Conservation (phyloP, 192 early-diverging fungal genomes). For the Dissophora globulifera region DNA sequence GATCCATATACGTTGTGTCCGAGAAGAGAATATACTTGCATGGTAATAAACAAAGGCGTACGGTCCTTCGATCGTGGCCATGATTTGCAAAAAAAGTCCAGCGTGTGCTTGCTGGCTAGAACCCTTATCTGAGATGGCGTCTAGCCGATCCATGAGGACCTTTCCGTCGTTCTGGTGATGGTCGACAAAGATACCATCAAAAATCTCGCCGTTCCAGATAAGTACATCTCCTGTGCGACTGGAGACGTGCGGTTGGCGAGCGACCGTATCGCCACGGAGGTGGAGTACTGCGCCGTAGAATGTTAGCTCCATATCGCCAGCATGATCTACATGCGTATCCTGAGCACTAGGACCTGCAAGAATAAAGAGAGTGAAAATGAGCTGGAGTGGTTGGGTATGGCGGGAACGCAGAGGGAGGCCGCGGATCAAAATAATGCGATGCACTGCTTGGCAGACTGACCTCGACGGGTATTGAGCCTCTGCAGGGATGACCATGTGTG, state of each 20-base stretch:
- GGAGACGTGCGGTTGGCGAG: constrained; percentile 68
- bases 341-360: constrained; percentile 65
- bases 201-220: constrained; percentile 94
- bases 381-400: too few relatives aligned
- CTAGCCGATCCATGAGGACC: constrained; percentile 36
- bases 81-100: constrained; percentile 47
- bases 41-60: constrained; percentile 84
- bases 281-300: constrained; percentile 75
- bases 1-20: too few relatives aligned
- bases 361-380: too few relatives aligned
- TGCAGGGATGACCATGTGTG: constrained; percentile 54
- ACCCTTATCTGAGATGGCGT: too few relatives aligned
- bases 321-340: constrained; percentile 13
- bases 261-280: constrained; percentile 67
- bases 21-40: constrained; percentile 39
- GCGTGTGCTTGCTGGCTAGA: not conserved
- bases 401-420: too few relatives aligned
- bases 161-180: constrained; percentile 38
- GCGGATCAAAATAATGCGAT: too few relatives aligned
- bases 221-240: constrained; percentile 60
- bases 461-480: constrained; percentile 61
- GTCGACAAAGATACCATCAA: constrained; percentile 74
- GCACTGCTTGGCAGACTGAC: constrained; percentile 44
- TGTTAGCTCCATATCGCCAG: constrained; percentile 16
- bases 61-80: constrained; percentile 74